Percentiles rank a stretch among this genome's conserved stretches.
These are phyloP conservation scores for Boechera divaricarpa DNA, from an alignment of 345 rosid species.

Conservation along the genomic window DNA sequence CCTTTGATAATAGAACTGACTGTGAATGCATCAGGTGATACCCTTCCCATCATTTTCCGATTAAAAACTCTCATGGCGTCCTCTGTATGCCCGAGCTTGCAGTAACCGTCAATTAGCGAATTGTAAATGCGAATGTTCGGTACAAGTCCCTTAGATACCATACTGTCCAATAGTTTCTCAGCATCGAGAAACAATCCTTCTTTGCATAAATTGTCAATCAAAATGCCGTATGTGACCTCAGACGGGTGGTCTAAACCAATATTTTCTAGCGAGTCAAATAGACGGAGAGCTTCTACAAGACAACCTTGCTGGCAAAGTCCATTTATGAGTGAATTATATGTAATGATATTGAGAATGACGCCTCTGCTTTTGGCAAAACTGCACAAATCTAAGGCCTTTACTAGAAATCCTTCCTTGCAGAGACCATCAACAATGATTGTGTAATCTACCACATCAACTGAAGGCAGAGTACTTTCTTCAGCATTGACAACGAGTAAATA, in stretches of 20 bases:
- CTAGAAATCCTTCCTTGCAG: constrained; percentile 68
- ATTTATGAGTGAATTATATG: constrained; percentile 71
- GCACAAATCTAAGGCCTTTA: constrained; percentile 72
- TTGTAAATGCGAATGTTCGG: constrained; percentile 64
- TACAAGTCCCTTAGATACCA: constrained; percentile 56
- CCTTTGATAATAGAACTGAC: constrained; percentile 77
- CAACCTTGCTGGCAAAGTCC: constrained; percentile 84
- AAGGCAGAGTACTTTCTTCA: constrained; percentile 46
- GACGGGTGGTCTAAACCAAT: constrained; percentile 66
- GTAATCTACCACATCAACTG: constrained; percentile 69
- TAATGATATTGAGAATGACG: constrained; percentile 57
- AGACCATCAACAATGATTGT: constrained; percentile 66
- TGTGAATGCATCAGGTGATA: constrained; percentile 69
- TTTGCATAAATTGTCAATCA: constrained; percentile 75
- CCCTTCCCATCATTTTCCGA: constrained; percentile 50
- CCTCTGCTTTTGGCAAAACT: constrained; percentile 58
- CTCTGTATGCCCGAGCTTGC: constrained; percentile 67
- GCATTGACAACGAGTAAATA: constrained; percentile 60
- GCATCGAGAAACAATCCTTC: constrained; percentile 73
- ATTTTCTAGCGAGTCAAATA: constrained; percentile 79
- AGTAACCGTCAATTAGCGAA: constrained; percentile 64
- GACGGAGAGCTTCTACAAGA: constrained; percentile 82
- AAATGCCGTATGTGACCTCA: constrained; percentile 59
- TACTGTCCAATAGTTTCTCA: constrained; percentile 58
- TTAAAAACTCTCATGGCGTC: constrained; percentile 63